A percentile compares a stretch with the other conserved stretches of the same genome.
These are phyloP conservation scores for Tricholomella constricta DNA, from an alignment of 768 basidiomycete genomes.

Conservation along the genomic window DNA sequence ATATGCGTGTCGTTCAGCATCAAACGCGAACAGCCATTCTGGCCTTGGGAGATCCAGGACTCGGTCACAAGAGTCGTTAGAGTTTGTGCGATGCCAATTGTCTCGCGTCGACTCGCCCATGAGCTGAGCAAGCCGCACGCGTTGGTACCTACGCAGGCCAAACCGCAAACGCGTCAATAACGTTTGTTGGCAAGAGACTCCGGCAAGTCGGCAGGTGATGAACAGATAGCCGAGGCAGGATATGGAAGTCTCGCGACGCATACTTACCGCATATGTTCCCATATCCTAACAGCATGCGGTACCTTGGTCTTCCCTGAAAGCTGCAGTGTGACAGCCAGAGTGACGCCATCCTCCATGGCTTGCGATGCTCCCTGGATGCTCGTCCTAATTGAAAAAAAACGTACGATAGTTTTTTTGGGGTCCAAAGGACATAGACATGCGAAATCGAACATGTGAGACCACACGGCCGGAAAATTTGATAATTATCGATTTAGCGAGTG, in stretches of 20 bases:
- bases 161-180: not conserved
- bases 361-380: slow-evolving; percentile 10
- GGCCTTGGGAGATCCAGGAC: slow-evolving; percentile 1
- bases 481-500: not conserved
- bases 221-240: slow-evolving; percentile 4
- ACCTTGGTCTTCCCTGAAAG: slow-evolving; percentile 14
- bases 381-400: not conserved
- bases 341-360: slow-evolving; percentile 4
- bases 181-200: not conserved
- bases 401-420: too few relatives aligned
- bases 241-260: not conserved
- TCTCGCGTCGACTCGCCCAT: slow-evolving; percentile 13
- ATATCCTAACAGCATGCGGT: slow-evolving; percentile 11
- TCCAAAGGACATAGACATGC: not conserved
- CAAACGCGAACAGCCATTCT: slow-evolving; percentile 11
- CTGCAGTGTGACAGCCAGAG: slow-evolving; percentile 1
- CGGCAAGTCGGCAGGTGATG: not conserved
- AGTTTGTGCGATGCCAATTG: slow-evolving; percentile 6
- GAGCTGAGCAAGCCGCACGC: slow-evolving; percentile 6
- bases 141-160: not conserved
- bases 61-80: not conserved
- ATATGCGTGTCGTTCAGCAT: slow-evolving; percentile 8
- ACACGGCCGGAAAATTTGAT: not conserved
- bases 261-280: slow-evolving; percentile 12
- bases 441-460: not conserved